Conservation (phyloP, 192 early-diverging fungal genomes). For the Umbelopsis sp. region DNA sequence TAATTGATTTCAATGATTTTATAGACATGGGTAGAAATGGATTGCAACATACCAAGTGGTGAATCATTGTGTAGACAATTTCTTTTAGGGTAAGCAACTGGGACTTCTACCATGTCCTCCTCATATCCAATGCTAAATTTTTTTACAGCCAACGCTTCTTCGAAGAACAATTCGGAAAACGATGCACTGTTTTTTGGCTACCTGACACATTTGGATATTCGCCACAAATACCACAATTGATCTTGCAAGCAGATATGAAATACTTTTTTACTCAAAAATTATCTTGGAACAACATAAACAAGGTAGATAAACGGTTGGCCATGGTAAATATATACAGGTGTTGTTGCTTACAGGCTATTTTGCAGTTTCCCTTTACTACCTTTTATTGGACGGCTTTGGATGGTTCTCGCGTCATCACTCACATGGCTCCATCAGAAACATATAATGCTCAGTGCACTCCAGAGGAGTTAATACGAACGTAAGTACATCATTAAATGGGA, state of each 20-base stretch:
- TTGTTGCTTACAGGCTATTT: neutral
- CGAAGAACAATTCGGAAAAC: constrained; percentile 72
- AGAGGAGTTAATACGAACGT: constrained; percentile 31
- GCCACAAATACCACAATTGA: constrained; percentile 81
- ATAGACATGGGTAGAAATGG: constrained; percentile 94
- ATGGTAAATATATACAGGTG: neutral
- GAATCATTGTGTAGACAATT: constrained; percentile 94
- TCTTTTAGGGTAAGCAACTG: constrained; percentile 64
- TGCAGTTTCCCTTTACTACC: constrained; percentile 89
- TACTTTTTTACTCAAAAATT: constrained; percentile 99
- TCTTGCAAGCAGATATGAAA: constrained; percentile 71
- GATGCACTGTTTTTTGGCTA: constrained; percentile 87
- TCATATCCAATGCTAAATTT: neutral
- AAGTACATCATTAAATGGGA: neutral
- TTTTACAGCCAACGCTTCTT: constrained; percentile 77
- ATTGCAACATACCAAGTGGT: constrained; percentile 97
- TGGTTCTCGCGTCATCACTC: constrained; percentile 81
- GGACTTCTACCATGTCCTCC: neutral
- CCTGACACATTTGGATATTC: constrained; percentile 93
- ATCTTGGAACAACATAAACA: constrained; percentile 99
- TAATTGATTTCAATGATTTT: neutral
- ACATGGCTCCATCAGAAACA: constrained; percentile 92
- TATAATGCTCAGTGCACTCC: constrained; percentile 55
- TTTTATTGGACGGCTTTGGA: constrained; percentile 94
- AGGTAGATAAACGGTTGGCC: constrained; percentile 36